Evolutionary conservation across 75 land plant genomes (phyloP), one percentile per base, ranked within the genome.

Genomic region (Sequoia sempervirens): DNA sequence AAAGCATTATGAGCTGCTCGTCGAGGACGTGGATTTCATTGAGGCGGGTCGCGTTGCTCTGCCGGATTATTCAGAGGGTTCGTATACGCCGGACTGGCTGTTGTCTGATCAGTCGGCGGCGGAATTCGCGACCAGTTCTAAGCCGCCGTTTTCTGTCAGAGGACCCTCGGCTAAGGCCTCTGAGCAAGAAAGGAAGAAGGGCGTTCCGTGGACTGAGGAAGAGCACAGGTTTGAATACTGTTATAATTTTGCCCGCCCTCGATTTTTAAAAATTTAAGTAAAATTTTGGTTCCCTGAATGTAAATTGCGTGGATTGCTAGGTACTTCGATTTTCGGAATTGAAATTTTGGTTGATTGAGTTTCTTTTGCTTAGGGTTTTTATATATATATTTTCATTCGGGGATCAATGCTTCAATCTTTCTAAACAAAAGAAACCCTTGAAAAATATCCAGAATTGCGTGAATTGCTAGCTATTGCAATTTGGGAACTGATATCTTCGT

Each of bases 161-260:
- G 54, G 86, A 8, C n/a, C 80, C 0, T 28, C 53, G 5, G 84
- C 34, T 13, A 81, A 87, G 84, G 68, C 83, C 4, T 78, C 81
- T 9, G 88, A 88, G n/a, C 89, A 89, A 64, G 94, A 94, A 83
- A 87, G 93, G 86, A 90, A 91, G 83, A 94, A 92, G 69, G 95
- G 95, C 9, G 89, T 94, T 32, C 94, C 95, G 0, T 94, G 95
- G 95, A 92, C 95, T 2, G 91, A 94, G 74, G 94, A 92, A 3
- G 95, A 94, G 75, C 95, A 94, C 90, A 94, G 88, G 95, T 94
- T 70, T 30, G 36, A 13, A 32, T 23, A 3, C 2, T 4, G 2
- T 18, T 20, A 4, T 4, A 0, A 4, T 20, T 20, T 23, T 23
- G 66, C 3, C 26, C 8, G 8, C 28, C 9, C 68, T 64, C 28